Percentiles rank a stretch among this genome's conserved stretches.
These are phyloP conservation scores for Taiwanofungus camphoratus DNA, from an alignment of 1,284 basidiomycete species.

Conservation along the genomic window DNA sequence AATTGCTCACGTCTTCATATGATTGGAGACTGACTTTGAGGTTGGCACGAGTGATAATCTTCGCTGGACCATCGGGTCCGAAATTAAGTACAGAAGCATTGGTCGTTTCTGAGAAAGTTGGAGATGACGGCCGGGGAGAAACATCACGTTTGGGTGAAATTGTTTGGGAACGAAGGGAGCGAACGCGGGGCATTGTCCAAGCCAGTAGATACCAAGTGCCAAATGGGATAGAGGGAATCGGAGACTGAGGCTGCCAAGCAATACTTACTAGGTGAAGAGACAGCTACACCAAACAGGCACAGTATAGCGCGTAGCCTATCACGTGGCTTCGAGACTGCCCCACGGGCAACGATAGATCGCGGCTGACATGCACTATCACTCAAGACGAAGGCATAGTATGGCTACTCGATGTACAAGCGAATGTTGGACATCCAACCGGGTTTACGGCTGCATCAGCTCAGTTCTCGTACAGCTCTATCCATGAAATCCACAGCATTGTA, in stretches of 20 bases:
- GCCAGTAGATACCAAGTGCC: too few relatives aligned
- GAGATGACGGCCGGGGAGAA: slow-evolving; percentile 64
- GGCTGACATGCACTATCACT: too few relatives aligned
- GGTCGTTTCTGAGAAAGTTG: slow-evolving; percentile 78
- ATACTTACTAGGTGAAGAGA: neutral
- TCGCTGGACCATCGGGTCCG: slow-evolving; percentile 62
- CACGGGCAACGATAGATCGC: too few relatives aligned
- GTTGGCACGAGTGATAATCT: slow-evolving; percentile 79
- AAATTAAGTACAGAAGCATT: slow-evolving; percentile 71
- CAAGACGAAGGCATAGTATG: too few relatives aligned
- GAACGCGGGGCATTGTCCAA: slow-evolving; percentile 49
- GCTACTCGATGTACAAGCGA: too few relatives aligned
- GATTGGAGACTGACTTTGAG: slow-evolving; percentile 73
- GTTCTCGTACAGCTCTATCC: slow-evolving; percentile 34
- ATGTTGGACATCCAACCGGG: too few relatives aligned
- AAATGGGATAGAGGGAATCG: slow-evolving; percentile 3
- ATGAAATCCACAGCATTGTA: slow-evolving; percentile 21
- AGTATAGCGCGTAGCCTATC: neutral
- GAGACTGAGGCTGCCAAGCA: neutral
- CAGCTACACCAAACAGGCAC: too few relatives aligned
- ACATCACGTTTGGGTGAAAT: slow-evolving; percentile 41
- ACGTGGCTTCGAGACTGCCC: too few relatives aligned
- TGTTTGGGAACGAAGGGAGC: slow-evolving; percentile 52
- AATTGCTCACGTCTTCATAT: slow-evolving; percentile 66
- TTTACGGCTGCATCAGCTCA: slow-evolving; percentile 20